Evolutionary conservation across 179 eudicot genomes (phyloP).

Genomic region (Nepenthes alata): DNA sequence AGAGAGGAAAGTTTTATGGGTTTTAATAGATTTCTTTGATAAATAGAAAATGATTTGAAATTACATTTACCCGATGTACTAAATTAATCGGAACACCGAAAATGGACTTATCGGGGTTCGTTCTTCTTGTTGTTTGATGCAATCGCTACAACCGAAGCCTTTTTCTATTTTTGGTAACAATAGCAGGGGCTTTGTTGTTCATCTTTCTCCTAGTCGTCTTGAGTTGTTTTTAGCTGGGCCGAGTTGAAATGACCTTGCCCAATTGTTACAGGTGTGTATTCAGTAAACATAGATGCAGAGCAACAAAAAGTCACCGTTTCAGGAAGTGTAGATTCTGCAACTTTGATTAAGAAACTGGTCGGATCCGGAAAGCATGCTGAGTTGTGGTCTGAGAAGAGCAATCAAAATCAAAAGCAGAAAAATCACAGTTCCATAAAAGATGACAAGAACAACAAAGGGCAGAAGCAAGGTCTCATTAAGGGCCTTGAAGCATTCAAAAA

Average conservation of each 20-base stretch:
- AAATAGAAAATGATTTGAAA: no score
- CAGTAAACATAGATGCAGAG: conserved; percentile 55
- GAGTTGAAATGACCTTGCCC: not conserved
- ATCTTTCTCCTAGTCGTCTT: no score
- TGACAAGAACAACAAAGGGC: conserved; percentile 20
- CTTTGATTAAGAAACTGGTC: conserved; percentile 50
- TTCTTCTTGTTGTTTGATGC: no score
- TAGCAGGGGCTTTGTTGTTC: no score
- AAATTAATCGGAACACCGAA: no score
- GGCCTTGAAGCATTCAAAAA: conserved; percentile 29
- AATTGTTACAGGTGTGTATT: conserved; percentile 44
- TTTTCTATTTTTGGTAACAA: no score
- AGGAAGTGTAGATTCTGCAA: conserved; percentile 49
- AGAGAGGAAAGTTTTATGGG: no score
- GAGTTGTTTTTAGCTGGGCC: no score
- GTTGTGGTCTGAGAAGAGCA: conserved; percentile 45
- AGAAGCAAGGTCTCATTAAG: conserved; percentile 26
- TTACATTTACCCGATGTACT: no score
- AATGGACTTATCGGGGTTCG: no score
- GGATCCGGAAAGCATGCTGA: conserved; percentile 64
- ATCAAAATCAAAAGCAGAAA: conserved; percentile 29
- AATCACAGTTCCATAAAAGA: conserved; percentile 12
- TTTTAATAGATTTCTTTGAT: no score
- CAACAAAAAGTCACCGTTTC: conserved; percentile 65
- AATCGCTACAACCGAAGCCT: no score